These are phyloP conservation scores for Cymbopogon citratus DNA, from an alignment of 176 grass and related monocot genomes.

Conservation along the genomic window DNA sequence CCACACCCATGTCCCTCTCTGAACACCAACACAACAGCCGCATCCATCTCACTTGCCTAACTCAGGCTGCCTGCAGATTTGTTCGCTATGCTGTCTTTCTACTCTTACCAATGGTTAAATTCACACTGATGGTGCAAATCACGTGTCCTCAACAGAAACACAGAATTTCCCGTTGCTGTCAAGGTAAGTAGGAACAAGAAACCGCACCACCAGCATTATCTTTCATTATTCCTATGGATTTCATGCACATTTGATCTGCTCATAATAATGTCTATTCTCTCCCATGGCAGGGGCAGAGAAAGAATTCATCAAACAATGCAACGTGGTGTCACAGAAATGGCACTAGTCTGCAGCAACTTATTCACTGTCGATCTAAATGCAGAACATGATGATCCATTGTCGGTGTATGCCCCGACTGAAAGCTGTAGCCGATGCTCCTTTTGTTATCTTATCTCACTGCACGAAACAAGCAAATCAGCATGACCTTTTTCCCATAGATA, in stretches of 20 bases:
- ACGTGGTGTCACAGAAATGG: background rate
- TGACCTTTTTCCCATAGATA: background rate
- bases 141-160: background rate
- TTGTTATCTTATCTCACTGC: constrained; percentile 13
- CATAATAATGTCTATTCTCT: background rate
- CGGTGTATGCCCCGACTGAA: background rate
- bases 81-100: background rate
- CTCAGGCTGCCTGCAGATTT: too few relatives aligned
- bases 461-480: constrained; percentile 3
- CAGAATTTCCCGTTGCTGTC: background rate
- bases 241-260: background rate
- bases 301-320: background rate
- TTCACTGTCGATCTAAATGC: background rate
- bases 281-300: background rate
- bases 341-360: background rate
- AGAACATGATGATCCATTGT: background rate
- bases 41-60: too few relatives aligned
- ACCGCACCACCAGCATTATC: background rate
- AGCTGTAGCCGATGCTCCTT: background rate
- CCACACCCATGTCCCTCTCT: too few relatives aligned
- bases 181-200: background rate
- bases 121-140: background rate
- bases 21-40: too few relatives aligned
- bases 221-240: background rate
- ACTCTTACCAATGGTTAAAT: background rate